Percentiles rank a stretch among this genome's conserved stretches.
phyloP scores from a whole-genome alignment of 2,329 filamentous ascomycete species.

The Triangularia verruculosa region DNA sequence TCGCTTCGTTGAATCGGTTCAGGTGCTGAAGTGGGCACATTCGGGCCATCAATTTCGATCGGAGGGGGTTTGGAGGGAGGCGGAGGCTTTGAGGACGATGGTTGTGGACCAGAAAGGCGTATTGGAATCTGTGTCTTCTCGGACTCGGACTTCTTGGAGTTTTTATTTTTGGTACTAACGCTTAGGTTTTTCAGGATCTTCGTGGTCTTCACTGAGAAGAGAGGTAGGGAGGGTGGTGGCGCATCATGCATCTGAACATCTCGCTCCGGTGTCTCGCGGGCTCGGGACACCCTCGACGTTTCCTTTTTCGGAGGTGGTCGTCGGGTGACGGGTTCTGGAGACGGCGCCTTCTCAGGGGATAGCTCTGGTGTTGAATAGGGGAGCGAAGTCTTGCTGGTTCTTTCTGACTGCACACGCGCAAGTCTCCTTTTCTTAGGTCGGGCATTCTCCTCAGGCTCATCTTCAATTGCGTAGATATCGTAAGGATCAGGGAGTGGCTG shows the following conservation, averaged over 20 bases:
- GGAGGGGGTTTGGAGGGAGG: constrained; percentile 12
- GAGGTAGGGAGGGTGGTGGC: constrained; percentile 10
- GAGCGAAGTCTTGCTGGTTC: constrained; percentile 12
- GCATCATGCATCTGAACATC: constrained; percentile 22
- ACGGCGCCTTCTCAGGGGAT: constrained; percentile 21
- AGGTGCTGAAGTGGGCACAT: neutral
- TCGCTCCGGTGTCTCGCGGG: constrained; percentile 20
- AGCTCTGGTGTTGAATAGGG: constrained; percentile 29
- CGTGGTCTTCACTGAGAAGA: constrained; percentile 27
- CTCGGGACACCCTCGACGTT: neutral
- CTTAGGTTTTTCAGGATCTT: constrained; percentile 25
- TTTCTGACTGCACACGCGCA: constrained; percentile 21
- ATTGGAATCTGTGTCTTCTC: constrained; percentile 26
- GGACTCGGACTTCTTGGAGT: constrained; percentile 8
- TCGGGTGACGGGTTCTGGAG: constrained; percentile 10
- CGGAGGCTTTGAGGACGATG: constrained; percentile 6
- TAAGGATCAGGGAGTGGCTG: constrained; percentile 22
- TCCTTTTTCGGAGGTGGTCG: constrained; percentile 15
- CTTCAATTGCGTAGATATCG: constrained; percentile 17
- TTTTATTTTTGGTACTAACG: constrained; percentile 16
- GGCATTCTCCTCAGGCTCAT: constrained; percentile 13
- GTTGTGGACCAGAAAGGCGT: constrained; percentile 21
- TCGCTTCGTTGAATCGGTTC: neutral
- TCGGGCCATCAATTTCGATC: neutral
- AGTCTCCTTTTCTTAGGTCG: constrained; percentile 26